Percentiles rank a stretch among this genome's conserved stretches.
Evolutionary conservation across 1,284 basidiomycete genomes (phyloP).

Genomic region (Pyrrhoderma lamaoense): DNA sequence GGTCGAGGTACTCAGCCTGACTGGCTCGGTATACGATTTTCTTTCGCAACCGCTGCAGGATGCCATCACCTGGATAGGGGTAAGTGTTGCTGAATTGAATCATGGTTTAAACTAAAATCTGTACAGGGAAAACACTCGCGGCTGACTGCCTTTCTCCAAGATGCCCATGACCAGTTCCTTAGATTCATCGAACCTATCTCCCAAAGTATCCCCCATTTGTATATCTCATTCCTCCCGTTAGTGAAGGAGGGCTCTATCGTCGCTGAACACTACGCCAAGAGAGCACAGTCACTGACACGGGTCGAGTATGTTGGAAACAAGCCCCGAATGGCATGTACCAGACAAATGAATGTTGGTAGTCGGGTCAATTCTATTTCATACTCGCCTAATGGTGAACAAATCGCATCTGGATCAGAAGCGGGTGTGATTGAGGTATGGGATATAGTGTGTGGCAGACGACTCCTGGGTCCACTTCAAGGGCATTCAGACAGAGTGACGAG

Average conservation of each 20-base stretch:
- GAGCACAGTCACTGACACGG: no score
- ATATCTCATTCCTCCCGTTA: conserved; percentile 4
- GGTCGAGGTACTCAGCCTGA: conserved; percentile 3
- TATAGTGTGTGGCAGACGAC: not conserved
- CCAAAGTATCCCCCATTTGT: not conserved
- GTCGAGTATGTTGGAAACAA: no score
- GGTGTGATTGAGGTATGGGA: conserved; percentile 1
- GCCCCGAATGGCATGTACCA: no score
- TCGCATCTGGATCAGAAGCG: not conserved
- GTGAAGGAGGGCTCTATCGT: conserved; percentile 14
- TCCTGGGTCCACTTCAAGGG: not conserved
- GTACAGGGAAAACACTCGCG: no score
- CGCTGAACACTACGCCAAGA: not conserved
- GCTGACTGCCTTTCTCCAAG: no score
- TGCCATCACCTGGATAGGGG: no score
- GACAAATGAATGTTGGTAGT: not conserved
- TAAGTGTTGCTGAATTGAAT: no score
- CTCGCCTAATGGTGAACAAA: not conserved
- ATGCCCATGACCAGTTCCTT: not conserved
- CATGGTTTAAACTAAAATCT: no score
- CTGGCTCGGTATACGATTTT: not conserved
- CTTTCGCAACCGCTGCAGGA: no score
- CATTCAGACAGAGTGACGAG: not conserved
- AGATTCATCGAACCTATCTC: not conserved
- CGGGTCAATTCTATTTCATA: not conserved